phyloP scores from a whole-genome alignment of 2,329 filamentous ascomycete genomes.

The Periglandula ipomoeae region DNA sequence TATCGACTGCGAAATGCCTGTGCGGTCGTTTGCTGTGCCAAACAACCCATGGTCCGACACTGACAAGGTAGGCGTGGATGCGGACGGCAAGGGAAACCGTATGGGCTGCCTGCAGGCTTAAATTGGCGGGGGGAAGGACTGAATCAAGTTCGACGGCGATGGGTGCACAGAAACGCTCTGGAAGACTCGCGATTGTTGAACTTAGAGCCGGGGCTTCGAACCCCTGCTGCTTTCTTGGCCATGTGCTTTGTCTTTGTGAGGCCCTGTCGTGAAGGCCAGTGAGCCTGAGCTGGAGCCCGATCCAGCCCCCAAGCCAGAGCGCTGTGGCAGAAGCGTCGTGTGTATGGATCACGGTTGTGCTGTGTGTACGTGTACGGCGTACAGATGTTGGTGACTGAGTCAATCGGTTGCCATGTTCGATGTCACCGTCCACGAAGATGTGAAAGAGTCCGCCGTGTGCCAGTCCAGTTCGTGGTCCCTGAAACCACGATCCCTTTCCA shows the following conservation, averaged over 20 bases:
- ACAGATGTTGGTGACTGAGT: no score
- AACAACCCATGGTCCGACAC: neutral
- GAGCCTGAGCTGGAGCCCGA: neutral
- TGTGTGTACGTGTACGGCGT: no score
- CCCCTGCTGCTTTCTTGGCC: neutral
- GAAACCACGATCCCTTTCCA: no score
- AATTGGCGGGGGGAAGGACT: constrained; percentile 2
- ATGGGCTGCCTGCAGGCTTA: constrained; percentile 2
- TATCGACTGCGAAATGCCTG: neutral
- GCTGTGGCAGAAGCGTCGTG: neutral
- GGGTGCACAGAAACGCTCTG: neutral
- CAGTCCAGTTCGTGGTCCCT: no score
- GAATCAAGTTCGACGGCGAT: constrained; percentile 1
- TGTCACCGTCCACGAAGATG: no score
- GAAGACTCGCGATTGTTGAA: neutral
- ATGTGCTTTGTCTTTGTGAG: neutral
- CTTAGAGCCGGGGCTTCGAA: neutral
- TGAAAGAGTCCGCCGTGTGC: no score
- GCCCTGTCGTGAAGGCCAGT: neutral
- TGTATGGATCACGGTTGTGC: neutral
- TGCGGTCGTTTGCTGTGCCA: neutral
- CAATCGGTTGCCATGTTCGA: no score
- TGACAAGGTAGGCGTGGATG: neutral
- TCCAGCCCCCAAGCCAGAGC: neutral
- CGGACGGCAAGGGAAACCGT: neutral